phyloP scores from a whole-genome alignment of 495 filamentous ascomycete species.

The Cercophora newfieldiana region DNA sequence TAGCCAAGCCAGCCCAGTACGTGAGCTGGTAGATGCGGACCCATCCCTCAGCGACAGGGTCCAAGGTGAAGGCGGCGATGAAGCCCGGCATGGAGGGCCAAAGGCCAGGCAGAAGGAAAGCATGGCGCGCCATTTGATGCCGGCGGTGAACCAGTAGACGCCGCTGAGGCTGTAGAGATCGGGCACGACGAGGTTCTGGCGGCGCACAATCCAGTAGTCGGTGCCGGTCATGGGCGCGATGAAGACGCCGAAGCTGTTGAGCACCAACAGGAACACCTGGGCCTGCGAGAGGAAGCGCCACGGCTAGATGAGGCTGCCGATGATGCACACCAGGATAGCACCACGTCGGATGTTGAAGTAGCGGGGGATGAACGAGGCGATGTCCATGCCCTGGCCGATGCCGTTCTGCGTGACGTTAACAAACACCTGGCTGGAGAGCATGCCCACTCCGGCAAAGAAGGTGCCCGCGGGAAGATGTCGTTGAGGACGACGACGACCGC shows the following conservation, averaged over 20 bases:
- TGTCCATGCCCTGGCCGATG: conserved; percentile 5
- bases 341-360: neutral
- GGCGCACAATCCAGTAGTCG: neutral
- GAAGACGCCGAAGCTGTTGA: neutral
- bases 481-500: too few relatives aligned
- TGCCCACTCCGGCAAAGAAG: neutral
- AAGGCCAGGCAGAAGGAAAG: neutral
- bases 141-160: neutral
- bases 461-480: too few relatives aligned
- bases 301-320: neutral
- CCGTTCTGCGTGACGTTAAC: conserved; percentile 6
- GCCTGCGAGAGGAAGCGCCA: neutral
- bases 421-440: neutral
- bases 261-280: neutral
- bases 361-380: neutral
- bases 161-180: neutral
- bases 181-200: neutral
- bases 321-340: conserved; percentile 1
- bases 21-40: conserved; percentile 3
- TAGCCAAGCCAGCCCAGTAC: neutral
- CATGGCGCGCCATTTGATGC: neutral
- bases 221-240: neutral
- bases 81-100: conserved; percentile 8
- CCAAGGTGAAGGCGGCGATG: neutral
- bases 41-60: neutral